Base-by-base conservation (phyloP, 352 stramenopile species). In the Phytophthora colocasiae region DNA sequence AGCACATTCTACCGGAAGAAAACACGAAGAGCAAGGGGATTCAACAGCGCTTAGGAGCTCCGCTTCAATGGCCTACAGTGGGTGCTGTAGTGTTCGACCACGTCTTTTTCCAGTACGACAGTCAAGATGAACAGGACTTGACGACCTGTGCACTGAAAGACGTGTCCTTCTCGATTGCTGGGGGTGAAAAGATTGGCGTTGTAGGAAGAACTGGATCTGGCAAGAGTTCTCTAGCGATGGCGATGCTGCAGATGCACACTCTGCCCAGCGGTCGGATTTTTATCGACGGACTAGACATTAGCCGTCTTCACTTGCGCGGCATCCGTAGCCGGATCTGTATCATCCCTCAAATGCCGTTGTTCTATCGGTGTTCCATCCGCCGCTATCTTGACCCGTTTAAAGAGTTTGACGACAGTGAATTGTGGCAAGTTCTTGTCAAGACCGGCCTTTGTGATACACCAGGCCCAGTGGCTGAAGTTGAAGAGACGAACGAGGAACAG, bases 311-410 rank as follows among this genome's bases (percentile, higher is more conserved):
- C 14, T 46, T 89, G 15, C 64, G 71, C 14, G 73, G 71, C 22
- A 66, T 89, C 41, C 80, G 80, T 26, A 80, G 71, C 11, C 71
- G 77, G 10, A 69, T 89, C 29, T 79, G 67, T 26, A 85, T 87
- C 40, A 73, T 99, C 32, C 97, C 97, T 7, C 81, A 85, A 43
- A 94, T 98, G 43, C 96, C 96, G 14, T 82, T 98, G 19, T 79
- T 98, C 48, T 98, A 98, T 66, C 86, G 81, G 19, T 93, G 93
- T 14, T 93, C 83, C 4, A 76, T 98, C 40, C 86, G 93, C 12
- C 86, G 80, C 24, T 98, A 99, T 72, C 71, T 99, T 10, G 95
- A 99, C 64, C 96, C 95, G 22, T 97, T 96, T 66, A 78, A 76
- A 50, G 69, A 89, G 53, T 93, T 87, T 63, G 75, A 71, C 17